A percentile compares a stretch with the other conserved stretches of the same genome.
phyloP scores from a whole-genome alignment of 495 filamentous ascomycete genomes.

The Penicillium flavigenum region DNA sequence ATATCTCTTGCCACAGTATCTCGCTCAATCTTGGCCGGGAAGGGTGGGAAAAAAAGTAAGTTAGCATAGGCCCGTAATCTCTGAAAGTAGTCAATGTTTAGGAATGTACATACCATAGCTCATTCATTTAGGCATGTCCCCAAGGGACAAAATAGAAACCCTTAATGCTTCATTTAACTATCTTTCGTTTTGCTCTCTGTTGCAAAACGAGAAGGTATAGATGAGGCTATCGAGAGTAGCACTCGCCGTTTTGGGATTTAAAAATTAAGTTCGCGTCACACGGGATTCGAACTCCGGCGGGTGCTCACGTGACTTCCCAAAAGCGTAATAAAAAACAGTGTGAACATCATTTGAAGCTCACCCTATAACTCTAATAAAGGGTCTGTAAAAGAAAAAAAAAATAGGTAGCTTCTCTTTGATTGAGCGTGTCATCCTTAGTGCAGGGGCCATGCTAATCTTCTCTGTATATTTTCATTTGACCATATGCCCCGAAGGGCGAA shows the following conservation, averaged over 20 bases:
- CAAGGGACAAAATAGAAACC: neutral
- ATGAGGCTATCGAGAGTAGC: neutral
- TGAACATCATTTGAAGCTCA: neutral
- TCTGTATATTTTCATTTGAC: slow-evolving; percentile 83
- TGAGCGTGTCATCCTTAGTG: slow-evolving; percentile 99
- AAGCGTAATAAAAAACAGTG: neutral
- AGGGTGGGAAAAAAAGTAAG: neutral
- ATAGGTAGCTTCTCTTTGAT: slow-evolving; percentile 93
- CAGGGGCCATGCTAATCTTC: slow-evolving; percentile 99
- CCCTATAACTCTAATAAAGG: slow-evolving; percentile 21
- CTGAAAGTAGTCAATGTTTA: neutral
- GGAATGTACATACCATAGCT: neutral
- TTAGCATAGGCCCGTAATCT: neutral
- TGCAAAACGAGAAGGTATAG: neutral
- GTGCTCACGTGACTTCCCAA: neutral
- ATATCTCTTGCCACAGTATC: neutral
- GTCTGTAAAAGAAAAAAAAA: slow-evolving; percentile 58
- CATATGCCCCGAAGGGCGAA: slow-evolving; percentile 70
- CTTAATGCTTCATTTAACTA: neutral
- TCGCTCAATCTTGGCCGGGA: neutral
- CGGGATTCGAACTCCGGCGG: neutral
- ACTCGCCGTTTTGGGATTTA: neutral
- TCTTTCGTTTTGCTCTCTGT: neutral
- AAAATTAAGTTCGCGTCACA: neutral
- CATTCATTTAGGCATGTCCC: neutral